Base-by-base conservation (phyloP, 164 flowering plant species). In the Vitis rotundifolia region DNA sequence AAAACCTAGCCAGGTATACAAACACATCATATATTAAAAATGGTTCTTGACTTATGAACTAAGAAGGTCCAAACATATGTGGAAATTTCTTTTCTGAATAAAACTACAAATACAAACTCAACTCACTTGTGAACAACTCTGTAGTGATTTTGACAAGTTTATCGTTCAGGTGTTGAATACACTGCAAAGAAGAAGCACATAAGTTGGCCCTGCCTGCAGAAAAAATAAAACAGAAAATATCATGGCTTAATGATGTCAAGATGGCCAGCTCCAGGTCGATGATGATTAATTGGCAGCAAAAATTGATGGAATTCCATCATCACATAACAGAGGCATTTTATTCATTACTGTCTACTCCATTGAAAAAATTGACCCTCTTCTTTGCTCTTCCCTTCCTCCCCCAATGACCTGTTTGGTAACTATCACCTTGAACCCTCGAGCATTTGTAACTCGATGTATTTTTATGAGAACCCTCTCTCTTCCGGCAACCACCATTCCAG, bases 391-490 rank as follows among this genome's bases (percentile, higher is more conserved):
- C 67, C 51, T 75, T 74, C 73, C 70, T 79, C 82, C 83, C 68
- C 19, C 72, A 71, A 14, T 69, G 37, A 57, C 70, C 72, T 9
- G 58, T 63, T 51, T 68, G 83, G 69, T 72, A 18, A 56, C 67
- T 68, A 69, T 75, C 70, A 11, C 76, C 78, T 50, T 73, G 86
- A 71, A 67, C 81, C 72, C 84, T 82, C 31, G 84, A 66, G 57
- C 74, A 80, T 65, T 78, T 82, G 72, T 77, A 69, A 26, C 80
- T 75, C 3, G 81, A 60, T 28, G 70, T 26, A 67, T 83, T 62
- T 19, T 69, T 75, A 53, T 59, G 52, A 29, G 76, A 66, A 18
- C 77, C 72, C 65, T 83, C 86, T 71, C 85, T 79, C 64, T 80
- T 85, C 67, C 76, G 64, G 66, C 64, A 68, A 60, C 74, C 71